A percentile compares a stretch with the other conserved stretches of the same genome.
phyloP scores from a whole-genome alignment of 2,329 filamentous ascomycete species.

The Colletotrichum simmondsii region DNA sequence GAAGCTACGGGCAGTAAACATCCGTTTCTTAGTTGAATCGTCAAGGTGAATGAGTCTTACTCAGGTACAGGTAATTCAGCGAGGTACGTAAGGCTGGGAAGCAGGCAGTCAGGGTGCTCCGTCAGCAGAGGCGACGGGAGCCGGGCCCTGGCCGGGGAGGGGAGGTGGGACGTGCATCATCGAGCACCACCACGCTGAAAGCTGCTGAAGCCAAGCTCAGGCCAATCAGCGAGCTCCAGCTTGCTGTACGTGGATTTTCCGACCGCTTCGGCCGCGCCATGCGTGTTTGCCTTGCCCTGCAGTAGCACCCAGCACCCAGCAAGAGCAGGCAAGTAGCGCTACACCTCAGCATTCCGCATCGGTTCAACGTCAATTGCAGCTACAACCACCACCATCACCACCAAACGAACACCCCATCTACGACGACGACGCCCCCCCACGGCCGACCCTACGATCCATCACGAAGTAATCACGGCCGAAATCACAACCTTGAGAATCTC shows the following conservation, averaged over 20 bases:
- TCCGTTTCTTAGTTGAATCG: not conserved
- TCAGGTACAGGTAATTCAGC: not conserved
- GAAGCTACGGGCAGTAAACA: not conserved
- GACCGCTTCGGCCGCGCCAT: slow-evolving; percentile 48
- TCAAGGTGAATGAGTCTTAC: not conserved
- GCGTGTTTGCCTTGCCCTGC: slow-evolving; percentile 53
- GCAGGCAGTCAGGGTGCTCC: slow-evolving; percentile 33
- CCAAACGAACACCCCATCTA: slow-evolving; percentile 31
- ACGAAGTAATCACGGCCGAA: slow-evolving; percentile 1
- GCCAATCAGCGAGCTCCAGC: slow-evolving; percentile 35
- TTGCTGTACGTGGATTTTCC: slow-evolving; percentile 33
- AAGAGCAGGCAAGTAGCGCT: slow-evolving; percentile 35
- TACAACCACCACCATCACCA: slow-evolving; percentile 36
- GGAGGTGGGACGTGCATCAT: slow-evolving; percentile 26
- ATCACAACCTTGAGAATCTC: not conserved
- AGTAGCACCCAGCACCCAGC: slow-evolving; percentile 29
- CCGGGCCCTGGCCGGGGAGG: not conserved
- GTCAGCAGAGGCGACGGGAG: slow-evolving; percentile 27
- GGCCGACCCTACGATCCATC: slow-evolving; percentile 14
- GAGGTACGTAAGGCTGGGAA: slow-evolving; percentile 30
- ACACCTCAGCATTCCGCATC: slow-evolving; percentile 41
- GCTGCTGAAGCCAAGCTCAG: slow-evolving; percentile 32
- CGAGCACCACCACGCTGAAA: slow-evolving; percentile 14
- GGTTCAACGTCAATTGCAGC: slow-evolving; percentile 34
- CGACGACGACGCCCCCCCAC: slow-evolving; percentile 11